These are phyloP conservation scores for Ceratocystis ficicola DNA, from an alignment of 2,329 filamentous ascomycete species.

Conservation along the genomic window DNA sequence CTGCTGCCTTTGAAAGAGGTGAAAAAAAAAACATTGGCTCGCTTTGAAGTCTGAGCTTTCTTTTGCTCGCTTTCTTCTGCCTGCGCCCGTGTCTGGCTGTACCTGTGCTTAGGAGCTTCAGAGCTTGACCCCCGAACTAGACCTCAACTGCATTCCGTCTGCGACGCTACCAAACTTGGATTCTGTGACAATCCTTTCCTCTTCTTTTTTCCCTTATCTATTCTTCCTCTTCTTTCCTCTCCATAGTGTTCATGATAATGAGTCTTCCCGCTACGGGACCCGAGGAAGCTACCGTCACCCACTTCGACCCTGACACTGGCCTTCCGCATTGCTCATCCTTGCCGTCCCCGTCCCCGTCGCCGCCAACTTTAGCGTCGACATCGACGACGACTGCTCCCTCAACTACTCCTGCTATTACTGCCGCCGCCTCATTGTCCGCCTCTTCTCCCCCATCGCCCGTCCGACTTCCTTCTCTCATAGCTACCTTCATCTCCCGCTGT, in stretches of 20 bases:
- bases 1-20: too few species aligned
- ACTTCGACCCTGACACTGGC: conserved; percentile 6
- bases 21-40: too few species aligned
- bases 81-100: too few species aligned
- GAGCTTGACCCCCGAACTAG: background rate
- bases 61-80: background rate
- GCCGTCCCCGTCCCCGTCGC: background rate
- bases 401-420: background rate
- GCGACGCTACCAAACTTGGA: background rate
- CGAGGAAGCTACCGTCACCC: conserved; percentile 12
- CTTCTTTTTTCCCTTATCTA: background rate
- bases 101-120: too few species aligned
- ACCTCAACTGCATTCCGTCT: background rate
- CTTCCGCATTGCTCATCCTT: conserved; percentile 2
- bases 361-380: background rate
- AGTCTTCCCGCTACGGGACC: conserved; percentile 15
- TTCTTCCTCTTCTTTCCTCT: background rate
- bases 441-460: background rate
- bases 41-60: background rate
- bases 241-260: conserved; percentile 16
- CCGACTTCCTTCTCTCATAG: conserved; percentile 14
- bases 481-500: conserved; percentile 16
- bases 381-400: background rate
- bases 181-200: background rate
- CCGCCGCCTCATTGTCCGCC: background rate